Evolutionary conservation across 2,329 filamentous ascomycete genomes (phyloP).

Genomic region (Fusarium bactridioides): DNA sequence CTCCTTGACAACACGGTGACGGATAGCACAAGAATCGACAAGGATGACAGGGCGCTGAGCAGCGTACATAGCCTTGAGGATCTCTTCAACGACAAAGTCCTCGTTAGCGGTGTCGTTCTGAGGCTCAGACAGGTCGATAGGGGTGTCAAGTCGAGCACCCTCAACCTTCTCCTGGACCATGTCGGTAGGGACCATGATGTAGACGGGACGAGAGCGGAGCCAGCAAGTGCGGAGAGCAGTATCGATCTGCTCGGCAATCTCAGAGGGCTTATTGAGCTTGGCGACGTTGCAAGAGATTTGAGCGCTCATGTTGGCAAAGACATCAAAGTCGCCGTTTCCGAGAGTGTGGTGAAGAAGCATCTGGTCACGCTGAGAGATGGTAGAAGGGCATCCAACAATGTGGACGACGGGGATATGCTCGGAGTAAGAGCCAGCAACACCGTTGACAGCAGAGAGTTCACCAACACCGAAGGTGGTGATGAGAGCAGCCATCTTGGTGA

Average conservation of each 20-base stretch:
- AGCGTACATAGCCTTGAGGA: slow-evolving; percentile 75
- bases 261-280: slow-evolving; percentile 72
- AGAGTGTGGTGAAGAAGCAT: slow-evolving; percentile 73
- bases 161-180: slow-evolving; percentile 81
- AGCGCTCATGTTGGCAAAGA: slow-evolving; percentile 81
- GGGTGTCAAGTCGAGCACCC: slow-evolving; percentile 73
- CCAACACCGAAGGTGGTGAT: slow-evolving; percentile 81
- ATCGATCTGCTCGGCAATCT: slow-evolving; percentile 80
- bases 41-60: slow-evolving; percentile 81
- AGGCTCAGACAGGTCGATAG: slow-evolving; percentile 71
- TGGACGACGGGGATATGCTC: slow-evolving; percentile 77
- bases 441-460: slow-evolving; percentile 77
- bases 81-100: slow-evolving; percentile 82
- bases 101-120: slow-evolving; percentile 75
- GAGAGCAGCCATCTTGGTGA: slow-evolving; percentile 74
- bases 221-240: slow-evolving; percentile 78
- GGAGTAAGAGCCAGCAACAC: slow-evolving; percentile 75
- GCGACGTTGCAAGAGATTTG: slow-evolving; percentile 75
- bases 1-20: slow-evolving; percentile 76
- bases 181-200: slow-evolving; percentile 84
- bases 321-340: slow-evolving; percentile 81
- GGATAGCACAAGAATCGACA: slow-evolving; percentile 83
- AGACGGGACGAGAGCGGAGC: slow-evolving; percentile 78
- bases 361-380: slow-evolving; percentile 56
- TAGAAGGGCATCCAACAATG: slow-evolving; percentile 65